These are phyloP conservation scores for Ambrosiella xylebori DNA, from an alignment of 2,329 filamentous ascomycete genomes.

Conservation along the genomic window DNA sequence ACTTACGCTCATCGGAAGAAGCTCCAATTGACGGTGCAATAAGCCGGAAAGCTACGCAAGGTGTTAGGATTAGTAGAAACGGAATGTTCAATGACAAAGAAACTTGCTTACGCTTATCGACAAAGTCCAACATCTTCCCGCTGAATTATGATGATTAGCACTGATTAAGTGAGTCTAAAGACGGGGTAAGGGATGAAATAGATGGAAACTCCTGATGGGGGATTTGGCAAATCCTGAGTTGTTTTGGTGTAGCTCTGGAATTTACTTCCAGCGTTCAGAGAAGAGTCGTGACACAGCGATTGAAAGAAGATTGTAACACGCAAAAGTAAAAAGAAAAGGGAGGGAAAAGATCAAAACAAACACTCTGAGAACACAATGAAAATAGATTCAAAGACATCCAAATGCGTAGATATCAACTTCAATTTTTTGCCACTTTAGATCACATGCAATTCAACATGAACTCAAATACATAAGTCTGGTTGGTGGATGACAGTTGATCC, in stretches of 20 bases:
- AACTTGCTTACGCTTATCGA: conserved; percentile 8
- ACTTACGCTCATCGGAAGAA: conserved; percentile 30
- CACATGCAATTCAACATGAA: conserved; percentile 3
- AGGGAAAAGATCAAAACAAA: too few relatives aligned
- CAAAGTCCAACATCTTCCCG: conserved; percentile 9
- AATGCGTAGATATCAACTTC: too few relatives aligned
- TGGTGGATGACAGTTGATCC: neutral
- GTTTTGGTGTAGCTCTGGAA: neutral
- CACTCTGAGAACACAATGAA: too few relatives aligned
- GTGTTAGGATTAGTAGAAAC: neutral
- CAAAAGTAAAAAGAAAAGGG: too few relatives aligned
- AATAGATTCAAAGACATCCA: too few relatives aligned
- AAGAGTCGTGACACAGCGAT: neutral
- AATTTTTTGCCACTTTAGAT: neutral
- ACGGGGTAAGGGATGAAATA: neutral
- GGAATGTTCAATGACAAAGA: conserved; percentile 3
- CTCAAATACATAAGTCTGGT: neutral
- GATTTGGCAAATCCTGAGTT: neutral
- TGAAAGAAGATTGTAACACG: too few relatives aligned
- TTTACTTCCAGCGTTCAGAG: neutral
- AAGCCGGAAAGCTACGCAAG: conserved; percentile 26
- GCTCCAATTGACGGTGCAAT: conserved; percentile 25
- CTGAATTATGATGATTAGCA: neutral
- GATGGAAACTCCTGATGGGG: neutral
- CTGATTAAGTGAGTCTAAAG: neutral